Percentiles rank a stretch among this genome's conserved stretches.
phyloP scores from a whole-genome alignment of 495 filamentous ascomycete species.

The Glonium stellatum region DNA sequence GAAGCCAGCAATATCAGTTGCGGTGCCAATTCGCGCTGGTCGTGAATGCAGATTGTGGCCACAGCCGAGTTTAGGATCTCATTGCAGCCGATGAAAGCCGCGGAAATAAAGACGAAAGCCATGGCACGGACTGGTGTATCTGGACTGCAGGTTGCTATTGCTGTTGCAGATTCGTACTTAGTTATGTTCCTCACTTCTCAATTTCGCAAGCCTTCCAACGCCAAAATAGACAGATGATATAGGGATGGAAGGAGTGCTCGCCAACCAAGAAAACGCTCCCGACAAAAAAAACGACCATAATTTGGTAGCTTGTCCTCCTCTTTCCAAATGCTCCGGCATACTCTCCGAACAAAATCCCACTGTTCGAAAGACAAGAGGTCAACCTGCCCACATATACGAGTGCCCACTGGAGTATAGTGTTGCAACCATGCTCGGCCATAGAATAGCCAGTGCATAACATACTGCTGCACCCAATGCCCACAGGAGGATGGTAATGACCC shows the following conservation, averaged over 20 bases:
- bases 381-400: constrained; percentile 21
- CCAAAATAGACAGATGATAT: no score
- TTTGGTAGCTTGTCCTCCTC: constrained; percentile 14
- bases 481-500: constrained; percentile 17
- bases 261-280: constrained; percentile 18
- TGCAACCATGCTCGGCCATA: constrained; percentile 25
- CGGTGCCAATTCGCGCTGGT: constrained; percentile 20
- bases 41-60: constrained; percentile 18
- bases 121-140: constrained; percentile 20
- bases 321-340: constrained; percentile 13
- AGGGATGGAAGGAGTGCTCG: background rate
- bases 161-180: no score
- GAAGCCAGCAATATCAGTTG: constrained; percentile 17
- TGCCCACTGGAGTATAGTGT: constrained; percentile 16
- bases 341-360: constrained; percentile 21
- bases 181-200: no score
- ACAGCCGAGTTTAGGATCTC: constrained; percentile 18
- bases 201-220: no score
- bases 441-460: constrained; percentile 25
- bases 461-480: constrained; percentile 22
- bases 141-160: constrained; percentile 15
- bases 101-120: constrained; percentile 19
- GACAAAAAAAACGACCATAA: constrained; percentile 15
- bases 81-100: constrained; percentile 26
- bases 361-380: constrained; percentile 12